Evolutionary conservation across 1,139 yeast species (phyloP).

Genomic region (Diutina sp.): DNA sequence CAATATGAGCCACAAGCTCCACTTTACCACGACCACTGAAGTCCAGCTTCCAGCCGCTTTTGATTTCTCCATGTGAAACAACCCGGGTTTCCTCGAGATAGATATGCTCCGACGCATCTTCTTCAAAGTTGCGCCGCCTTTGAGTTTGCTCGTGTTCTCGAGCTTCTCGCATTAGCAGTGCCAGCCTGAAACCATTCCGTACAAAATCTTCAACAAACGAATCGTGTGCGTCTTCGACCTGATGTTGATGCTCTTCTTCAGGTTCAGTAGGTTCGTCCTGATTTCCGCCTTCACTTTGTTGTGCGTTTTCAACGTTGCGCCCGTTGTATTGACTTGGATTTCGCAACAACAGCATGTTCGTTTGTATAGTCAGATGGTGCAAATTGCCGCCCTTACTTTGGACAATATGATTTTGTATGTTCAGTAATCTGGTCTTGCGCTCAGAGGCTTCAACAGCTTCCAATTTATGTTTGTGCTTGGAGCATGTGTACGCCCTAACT

Average conservation of each 20-base stretch:
- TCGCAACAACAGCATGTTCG: conserved; percentile 13
- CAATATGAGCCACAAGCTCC: conserved; percentile 62
- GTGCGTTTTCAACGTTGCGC: neutral
- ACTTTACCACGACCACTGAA: conserved; percentile 63
- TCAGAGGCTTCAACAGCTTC: conserved; percentile 33
- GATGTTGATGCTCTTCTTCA: conserved; percentile 5
- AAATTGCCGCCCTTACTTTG: conserved; percentile 5
- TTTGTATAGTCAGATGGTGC: conserved; percentile 30
- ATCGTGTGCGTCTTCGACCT: conserved; percentile 6
- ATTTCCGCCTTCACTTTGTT: neutral
- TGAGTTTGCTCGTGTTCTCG: neutral
- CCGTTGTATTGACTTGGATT: conserved; percentile 4
- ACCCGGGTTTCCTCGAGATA: conserved; percentile 64
- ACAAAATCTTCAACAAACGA: conserved; percentile 20
- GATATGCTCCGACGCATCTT: conserved; percentile 16
- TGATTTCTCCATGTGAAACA: conserved; percentile 66
- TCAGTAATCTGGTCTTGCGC: conserved; percentile 9
- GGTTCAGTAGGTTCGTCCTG: conserved; percentile 5
- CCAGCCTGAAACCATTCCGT: neutral
- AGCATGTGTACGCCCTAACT: conserved; percentile 46
- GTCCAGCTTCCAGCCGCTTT: conserved; percentile 92
- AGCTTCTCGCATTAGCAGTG: neutral
- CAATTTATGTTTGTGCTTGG: conserved; percentile 37
- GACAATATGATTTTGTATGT: conserved; percentile 6
- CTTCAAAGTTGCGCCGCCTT: neutral